phyloP scores from a whole-genome alignment of 495 filamentous ascomycete species.

The Neurospora sp. region DNA sequence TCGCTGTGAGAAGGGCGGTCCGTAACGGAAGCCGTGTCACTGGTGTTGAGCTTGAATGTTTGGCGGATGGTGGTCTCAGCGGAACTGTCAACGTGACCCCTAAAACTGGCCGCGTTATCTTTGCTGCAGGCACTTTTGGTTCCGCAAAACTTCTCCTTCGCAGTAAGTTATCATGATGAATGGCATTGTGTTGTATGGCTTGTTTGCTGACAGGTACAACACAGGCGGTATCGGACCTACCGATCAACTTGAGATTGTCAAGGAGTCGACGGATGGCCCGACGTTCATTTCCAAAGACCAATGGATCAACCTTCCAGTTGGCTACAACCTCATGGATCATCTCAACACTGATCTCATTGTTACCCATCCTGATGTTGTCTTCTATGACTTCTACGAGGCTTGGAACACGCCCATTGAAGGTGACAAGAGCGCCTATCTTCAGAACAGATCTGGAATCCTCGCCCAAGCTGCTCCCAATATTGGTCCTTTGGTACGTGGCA shows the following conservation, averaged over 20 bases:
- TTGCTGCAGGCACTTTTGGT: constrained; percentile 61
- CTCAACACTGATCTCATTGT: constrained; percentile 58
- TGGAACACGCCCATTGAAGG: constrained; percentile 32
- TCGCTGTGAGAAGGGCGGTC: constrained; percentile 53
- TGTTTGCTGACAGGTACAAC: background rate
- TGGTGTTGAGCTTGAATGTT: constrained; percentile 57
- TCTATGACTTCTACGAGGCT: constrained; percentile 58
- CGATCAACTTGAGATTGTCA: constrained; percentile 50
- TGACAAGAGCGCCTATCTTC: constrained; percentile 28
- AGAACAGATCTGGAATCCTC: constrained; percentile 49
- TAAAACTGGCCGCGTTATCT: constrained; percentile 53
- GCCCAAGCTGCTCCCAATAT: constrained; percentile 62
- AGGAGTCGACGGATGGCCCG: constrained; percentile 40
- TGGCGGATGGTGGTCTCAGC: constrained; percentile 40
- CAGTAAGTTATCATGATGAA: constrained; percentile 18
- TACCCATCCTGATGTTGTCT: constrained; percentile 48
- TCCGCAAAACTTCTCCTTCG: constrained; percentile 57
- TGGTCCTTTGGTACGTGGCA: constrained; percentile 39
- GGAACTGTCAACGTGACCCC: constrained; percentile 50
- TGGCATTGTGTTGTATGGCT: background rate
- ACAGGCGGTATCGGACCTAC: constrained; percentile 50
- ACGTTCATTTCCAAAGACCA: constrained; percentile 36
- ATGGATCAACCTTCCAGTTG: constrained; percentile 69
- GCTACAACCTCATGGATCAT: constrained; percentile 64
- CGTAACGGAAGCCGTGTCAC: constrained; percentile 51